Percentiles rank a stretch among this genome's conserved stretches.
These are phyloP conservation scores for Raffaelea ambrosiae DNA, from an alignment of 2,329 filamentous ascomycete genomes.

Conservation along the genomic window DNA sequence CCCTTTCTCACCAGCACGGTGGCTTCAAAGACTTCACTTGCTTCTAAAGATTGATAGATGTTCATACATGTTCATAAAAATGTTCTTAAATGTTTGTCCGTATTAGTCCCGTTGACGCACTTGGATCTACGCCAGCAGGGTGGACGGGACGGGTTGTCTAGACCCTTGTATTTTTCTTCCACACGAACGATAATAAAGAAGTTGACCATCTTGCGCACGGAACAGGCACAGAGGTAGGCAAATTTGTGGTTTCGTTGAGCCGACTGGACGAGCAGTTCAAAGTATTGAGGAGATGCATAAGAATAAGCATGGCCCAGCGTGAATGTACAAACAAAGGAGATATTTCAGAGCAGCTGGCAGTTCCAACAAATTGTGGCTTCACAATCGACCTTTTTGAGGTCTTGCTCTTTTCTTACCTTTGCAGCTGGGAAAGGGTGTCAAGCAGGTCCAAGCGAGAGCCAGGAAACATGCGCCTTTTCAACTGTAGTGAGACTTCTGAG, in stretches of 20 bases:
- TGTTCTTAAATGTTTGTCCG: constrained; percentile 53
- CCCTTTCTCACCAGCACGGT: no score
- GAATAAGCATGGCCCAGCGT: no score
- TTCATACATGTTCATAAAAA: no score
- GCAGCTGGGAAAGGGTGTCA: not conserved
- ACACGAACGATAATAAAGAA: constrained; percentile 49
- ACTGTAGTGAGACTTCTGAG: no score
- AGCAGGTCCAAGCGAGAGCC: not conserved
- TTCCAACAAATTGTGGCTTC: not conserved
- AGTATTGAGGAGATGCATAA: no score
- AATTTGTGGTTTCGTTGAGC: constrained; percentile 29
- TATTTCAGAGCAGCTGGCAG: no score
- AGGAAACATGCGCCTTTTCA: no score
- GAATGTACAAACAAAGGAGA: no score
- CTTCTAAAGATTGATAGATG: no score
- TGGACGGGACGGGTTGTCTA: constrained; percentile 62
- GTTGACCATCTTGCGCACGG: constrained; percentile 52
- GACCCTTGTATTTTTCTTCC: constrained; percentile 54
- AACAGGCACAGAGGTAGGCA: constrained; percentile 53
- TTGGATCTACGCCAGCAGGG: constrained; percentile 48
- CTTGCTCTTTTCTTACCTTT: no score
- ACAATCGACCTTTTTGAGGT: not conserved
- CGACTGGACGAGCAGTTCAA: no score
- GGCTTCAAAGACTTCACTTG: no score
- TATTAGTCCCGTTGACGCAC: constrained; percentile 57